phyloP scores from a whole-genome alignment of 495 filamentous ascomycete genomes.

The Cladorrhinum samala region DNA sequence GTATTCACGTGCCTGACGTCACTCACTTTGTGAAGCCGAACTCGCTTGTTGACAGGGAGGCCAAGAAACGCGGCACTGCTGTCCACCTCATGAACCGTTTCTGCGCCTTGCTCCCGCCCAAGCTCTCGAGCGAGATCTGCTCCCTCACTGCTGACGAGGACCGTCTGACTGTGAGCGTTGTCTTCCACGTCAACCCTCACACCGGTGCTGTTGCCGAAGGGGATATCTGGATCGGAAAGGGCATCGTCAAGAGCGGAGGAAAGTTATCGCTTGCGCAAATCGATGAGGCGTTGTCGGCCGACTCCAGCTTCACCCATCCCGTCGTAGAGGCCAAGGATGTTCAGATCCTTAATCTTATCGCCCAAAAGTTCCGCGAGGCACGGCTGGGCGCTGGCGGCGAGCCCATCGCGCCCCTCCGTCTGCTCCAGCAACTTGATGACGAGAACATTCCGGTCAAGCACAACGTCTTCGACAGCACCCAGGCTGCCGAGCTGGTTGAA shows the following conservation, averaged over 20 bases:
- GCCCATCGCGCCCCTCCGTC: slow-evolving; percentile 74
- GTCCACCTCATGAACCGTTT: slow-evolving; percentile 88
- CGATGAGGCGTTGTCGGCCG: slow-evolving; percentile 65
- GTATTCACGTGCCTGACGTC: slow-evolving; percentile 92
- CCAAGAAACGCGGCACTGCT: slow-evolving; percentile 94
- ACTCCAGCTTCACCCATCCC: slow-evolving; percentile 50
- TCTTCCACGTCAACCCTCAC: slow-evolving; percentile 77
- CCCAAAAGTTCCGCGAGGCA: slow-evolving; percentile 77
- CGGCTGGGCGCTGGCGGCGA: slow-evolving; percentile 72
- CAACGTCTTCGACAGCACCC: slow-evolving; percentile 89
- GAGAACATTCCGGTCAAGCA: slow-evolving; percentile 95
- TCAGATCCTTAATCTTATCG: slow-evolving; percentile 64
- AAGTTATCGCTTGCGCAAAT: slow-evolving; percentile 80
- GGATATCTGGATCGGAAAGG: slow-evolving; percentile 89
- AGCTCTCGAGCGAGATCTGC: slow-evolving; percentile 78
- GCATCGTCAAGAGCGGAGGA: slow-evolving; percentile 82
- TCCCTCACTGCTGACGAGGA: slow-evolving; percentile 81
- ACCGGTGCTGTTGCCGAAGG: slow-evolving; percentile 73
- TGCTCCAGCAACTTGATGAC: slow-evolving; percentile 92
- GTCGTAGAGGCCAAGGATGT: slow-evolving; percentile 64
- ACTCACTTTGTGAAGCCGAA: slow-evolving; percentile 95
- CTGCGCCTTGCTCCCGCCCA: slow-evolving; percentile 84
- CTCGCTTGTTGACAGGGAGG: slow-evolving; percentile 93
- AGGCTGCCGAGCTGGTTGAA: slow-evolving; percentile 88
- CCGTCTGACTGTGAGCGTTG: slow-evolving; percentile 82